Evolutionary conservation across 164 flowering plant species (phyloP).

Genomic region (Vitis vinifera): ASM3070453v1 NC_081813.1:4451501-4452000

Average conservation of each 20-base stretch:
- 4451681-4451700: constrained; percentile 2
- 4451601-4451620: not conserved
- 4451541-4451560: constrained; percentile 61
- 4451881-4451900: constrained; percentile 90
- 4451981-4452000: constrained; percentile 96
- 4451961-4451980: constrained; percentile 27
- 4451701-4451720: constrained; percentile 63
- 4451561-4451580: constrained; percentile 10
- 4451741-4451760: constrained; percentile 63
- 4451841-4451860: constrained; percentile 33
- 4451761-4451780: constrained; percentile 39
- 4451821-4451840: not conserved
- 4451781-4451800: not conserved
- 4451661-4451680: not conserved
- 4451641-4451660: too few species aligned
- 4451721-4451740: constrained; percentile 45
- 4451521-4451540: constrained; percentile 70
- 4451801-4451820: not conserved
- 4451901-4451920: constrained; percentile 65
- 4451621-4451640: not conserved
- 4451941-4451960: not conserved
- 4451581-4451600: not conserved
- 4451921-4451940: not conserved
- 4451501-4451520: constrained; percentile 77
- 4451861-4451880: constrained; percentile 66